A percentile compares a stretch with the other conserved stretches of the same genome.
Evolutionary conservation across 2,329 filamentous ascomycete species (phyloP).

Genomic region (Colletotrichum tofieldiae): DNA sequence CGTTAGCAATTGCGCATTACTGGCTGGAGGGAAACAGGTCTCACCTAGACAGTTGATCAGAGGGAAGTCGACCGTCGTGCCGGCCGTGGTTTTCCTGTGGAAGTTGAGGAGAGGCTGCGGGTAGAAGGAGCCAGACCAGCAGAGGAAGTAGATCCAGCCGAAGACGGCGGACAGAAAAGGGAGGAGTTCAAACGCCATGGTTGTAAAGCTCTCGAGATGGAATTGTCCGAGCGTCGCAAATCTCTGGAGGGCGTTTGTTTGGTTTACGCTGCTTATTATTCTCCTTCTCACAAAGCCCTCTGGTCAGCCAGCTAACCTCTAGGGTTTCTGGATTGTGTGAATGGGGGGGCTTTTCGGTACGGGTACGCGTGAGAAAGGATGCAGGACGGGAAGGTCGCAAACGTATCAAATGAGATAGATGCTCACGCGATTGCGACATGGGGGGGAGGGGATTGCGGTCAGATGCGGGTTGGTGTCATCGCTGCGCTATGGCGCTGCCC

Average conservation of each 20-base stretch:
- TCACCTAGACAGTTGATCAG: constrained; percentile 77
- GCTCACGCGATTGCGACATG: constrained; percentile 31
- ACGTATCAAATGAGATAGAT: constrained; percentile 5
- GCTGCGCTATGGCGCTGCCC: constrained; percentile 9
- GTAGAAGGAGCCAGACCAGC: constrained; percentile 94
- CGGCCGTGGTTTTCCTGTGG: constrained; percentile 81
- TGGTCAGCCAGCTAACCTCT: constrained; percentile 24
- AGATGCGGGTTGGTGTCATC: constrained; percentile 23
- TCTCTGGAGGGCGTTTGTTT: not conserved
- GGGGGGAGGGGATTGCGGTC: not conserved
- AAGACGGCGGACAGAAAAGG: constrained; percentile 70
- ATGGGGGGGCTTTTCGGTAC: not conserved
- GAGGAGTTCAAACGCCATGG: constrained; percentile 58
- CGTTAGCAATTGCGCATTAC: constrained; percentile 21
- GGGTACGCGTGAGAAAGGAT: not conserved
- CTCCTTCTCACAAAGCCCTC: constrained; percentile 7
- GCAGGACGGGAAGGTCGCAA: not conserved
- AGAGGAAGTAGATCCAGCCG: constrained; percentile 82
- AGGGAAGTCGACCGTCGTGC: constrained; percentile 91
- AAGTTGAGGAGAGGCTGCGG: constrained; percentile 90
- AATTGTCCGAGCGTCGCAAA: not conserved
- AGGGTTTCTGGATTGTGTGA: not conserved
- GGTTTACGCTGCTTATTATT: not conserved
- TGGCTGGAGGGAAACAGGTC: constrained; percentile 30
- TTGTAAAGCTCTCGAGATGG: not conserved